A percentile compares a stretch with the other conserved stretches of the same genome.
Conservation (phyloP, 768 basidiomycete species). For the Mycena leptocephala region DNA sequence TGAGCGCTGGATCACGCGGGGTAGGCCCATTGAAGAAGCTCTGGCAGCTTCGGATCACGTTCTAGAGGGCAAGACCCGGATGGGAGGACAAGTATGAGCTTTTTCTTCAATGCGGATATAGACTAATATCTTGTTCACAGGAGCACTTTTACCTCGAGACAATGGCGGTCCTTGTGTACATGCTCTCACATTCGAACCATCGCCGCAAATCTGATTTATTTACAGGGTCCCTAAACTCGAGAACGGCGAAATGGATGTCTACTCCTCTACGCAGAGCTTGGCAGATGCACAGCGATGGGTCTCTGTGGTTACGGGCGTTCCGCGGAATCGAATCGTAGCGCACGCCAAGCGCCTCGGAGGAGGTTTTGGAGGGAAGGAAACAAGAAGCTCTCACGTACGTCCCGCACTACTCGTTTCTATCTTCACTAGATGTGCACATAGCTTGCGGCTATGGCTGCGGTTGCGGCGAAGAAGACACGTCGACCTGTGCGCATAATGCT, state of each 20-base stretch:
- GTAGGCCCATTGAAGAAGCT: constrained; percentile 29
- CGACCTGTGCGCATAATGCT: constrained; percentile 37
- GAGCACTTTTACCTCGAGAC: constrained; percentile 40
- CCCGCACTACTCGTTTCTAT: background rate
- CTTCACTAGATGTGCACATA: background rate
- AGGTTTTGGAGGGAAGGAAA: constrained; percentile 39
- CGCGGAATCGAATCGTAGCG: constrained; percentile 37
- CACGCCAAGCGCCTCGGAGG: constrained; percentile 38
- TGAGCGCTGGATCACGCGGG: constrained; percentile 33
- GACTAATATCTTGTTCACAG: background rate
- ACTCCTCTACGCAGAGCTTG: constrained; percentile 34
- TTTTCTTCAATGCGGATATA: background rate
- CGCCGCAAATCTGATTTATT: background rate
- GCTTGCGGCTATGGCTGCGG: constrained; percentile 36
- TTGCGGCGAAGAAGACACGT: constrained; percentile 38
- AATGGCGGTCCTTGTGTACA: constrained; percentile 35
- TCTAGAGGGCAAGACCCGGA: constrained; percentile 33
- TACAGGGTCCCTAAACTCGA: constrained; percentile 37
- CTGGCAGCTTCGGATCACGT: constrained; percentile 34
- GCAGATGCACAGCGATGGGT: constrained; percentile 35
- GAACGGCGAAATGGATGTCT: constrained; percentile 38
- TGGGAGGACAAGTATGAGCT: constrained; percentile 34
- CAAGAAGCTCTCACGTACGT: constrained; percentile 35
- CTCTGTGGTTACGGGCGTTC: constrained; percentile 28
- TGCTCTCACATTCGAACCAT: background rate